Conservation (phyloP, 441 rosid genomes). For the Erodium trifolium region DNA sequence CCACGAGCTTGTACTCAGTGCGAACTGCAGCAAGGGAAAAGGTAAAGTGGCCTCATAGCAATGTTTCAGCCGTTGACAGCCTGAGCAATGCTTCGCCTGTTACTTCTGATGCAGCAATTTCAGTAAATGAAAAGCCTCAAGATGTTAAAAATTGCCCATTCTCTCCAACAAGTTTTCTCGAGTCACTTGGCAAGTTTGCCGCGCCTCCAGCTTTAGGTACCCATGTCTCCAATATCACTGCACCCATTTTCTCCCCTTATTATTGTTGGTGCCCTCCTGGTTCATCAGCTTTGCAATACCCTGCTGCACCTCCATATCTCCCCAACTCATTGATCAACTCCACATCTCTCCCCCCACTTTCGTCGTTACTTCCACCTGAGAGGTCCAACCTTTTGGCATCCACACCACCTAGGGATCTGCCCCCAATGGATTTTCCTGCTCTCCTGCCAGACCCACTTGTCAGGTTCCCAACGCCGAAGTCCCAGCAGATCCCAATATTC, state of each 20-base stretch:
- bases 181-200: conserved; percentile 37
- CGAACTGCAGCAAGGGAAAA: conserved; percentile 52
- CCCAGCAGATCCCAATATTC: conserved; percentile 67
- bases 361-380: conserved; percentile 46
- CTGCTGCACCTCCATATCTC: conserved; percentile 26
- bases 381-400: conserved; percentile 33
- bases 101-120: conserved; percentile 24
- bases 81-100: conserved; percentile 26
- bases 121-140: conserved; percentile 27
- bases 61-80: conserved; percentile 30
- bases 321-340: conserved; percentile 37
- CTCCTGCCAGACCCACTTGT: conserved; percentile 51
- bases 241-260: conserved; percentile 61
- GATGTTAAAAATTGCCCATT: conserved; percentile 21
- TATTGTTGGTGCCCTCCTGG: conserved; percentile 87
- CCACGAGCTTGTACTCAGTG: conserved; percentile 38
- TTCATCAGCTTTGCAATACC: conserved; percentile 35
- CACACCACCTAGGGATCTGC: conserved; percentile 43
- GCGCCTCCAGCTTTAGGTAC: conserved; percentile 27
- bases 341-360: conserved; percentile 53
- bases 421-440: conserved; percentile 55
- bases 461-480: conserved; percentile 47
- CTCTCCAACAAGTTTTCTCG: conserved; percentile 25
- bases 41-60: conserved; percentile 17
- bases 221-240: conserved; percentile 24